Percentiles rank a stretch among this genome's conserved stretches.
phyloP scores from a whole-genome alignment of 768 basidiomycete genomes.

The Amanita rimosa region DNA sequence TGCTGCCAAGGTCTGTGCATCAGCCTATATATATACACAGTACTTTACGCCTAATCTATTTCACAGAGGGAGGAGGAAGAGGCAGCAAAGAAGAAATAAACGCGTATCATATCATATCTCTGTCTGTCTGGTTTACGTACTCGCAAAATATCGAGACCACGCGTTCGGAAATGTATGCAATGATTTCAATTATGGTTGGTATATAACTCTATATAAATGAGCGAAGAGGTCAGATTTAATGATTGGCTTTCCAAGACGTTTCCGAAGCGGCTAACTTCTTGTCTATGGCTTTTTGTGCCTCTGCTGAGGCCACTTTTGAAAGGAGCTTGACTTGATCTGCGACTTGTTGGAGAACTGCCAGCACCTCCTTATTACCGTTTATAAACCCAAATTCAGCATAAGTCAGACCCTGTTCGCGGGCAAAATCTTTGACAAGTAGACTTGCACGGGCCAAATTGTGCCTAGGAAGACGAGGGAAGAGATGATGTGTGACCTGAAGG shows the following conservation, averaged over 20 bases:
- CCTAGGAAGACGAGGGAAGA: conserved; percentile 90
- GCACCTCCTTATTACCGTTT: conserved; percentile 75
- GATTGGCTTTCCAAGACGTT: neutral
- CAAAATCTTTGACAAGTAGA: conserved; percentile 76
- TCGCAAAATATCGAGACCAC: conserved; percentile 29
- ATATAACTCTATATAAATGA: neutral
- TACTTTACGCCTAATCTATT: conserved; percentile 9
- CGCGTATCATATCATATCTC: conserved; percentile 9
- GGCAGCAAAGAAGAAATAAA: conserved; percentile 87
- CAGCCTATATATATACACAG: neutral
- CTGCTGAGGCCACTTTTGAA: conserved; percentile 67
- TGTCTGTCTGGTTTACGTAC: conserved; percentile 13
- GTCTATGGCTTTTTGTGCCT: conserved; percentile 53
- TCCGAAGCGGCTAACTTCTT: conserved; percentile 14
- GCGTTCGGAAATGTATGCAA: conserved; percentile 18
- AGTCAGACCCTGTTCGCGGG: conserved; percentile 69
- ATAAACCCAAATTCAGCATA: conserved; percentile 92
- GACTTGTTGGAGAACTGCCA: conserved; percentile 72
- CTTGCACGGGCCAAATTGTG: conserved; percentile 86
- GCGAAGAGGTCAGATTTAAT: neutral
- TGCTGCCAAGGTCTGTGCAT: conserved; percentile 64
- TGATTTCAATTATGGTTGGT: neutral
- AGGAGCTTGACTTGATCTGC: conserved; percentile 83
- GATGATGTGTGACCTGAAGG: conserved; percentile 93
- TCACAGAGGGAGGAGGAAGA: conserved; percentile 70